Conservation (phyloP, 768 basidiomycete species). For the Kwoniella newhampshirensis region DNA sequence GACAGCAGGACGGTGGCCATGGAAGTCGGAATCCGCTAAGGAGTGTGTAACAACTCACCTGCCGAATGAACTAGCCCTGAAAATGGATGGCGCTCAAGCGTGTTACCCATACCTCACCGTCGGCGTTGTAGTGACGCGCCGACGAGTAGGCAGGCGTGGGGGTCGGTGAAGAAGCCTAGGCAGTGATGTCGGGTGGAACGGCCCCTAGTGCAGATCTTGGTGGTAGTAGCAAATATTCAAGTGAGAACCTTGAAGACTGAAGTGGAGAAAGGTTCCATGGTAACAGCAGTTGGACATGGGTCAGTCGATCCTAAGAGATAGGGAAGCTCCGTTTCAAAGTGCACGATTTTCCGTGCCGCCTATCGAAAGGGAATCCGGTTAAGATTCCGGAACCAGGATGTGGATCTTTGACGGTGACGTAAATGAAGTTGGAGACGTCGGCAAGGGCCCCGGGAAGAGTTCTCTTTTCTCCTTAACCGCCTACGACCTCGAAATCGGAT, state of each 20-base stretch:
- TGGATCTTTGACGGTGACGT: constrained; percentile 62
- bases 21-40: constrained; percentile 82
- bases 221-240: constrained; percentile 87
- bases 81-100: constrained; percentile 88
- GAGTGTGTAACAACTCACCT: constrained; percentile 87
- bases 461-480: constrained; percentile 75
- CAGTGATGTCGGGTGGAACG: constrained; percentile 70
- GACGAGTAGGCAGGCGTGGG: constrained; percentile 64
- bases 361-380: constrained; percentile 77
- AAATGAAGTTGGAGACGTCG: constrained; percentile 65
- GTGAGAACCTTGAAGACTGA: constrained; percentile 83
- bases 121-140: constrained; percentile 64
- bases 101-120: constrained; percentile 81
- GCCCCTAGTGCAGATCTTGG: constrained; percentile 84
- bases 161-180: constrained; percentile 76
- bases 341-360: constrained; percentile 64
- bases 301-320: constrained; percentile 80
- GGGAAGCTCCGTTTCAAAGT: constrained; percentile 72
- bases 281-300: constrained; percentile 84
- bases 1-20: constrained; percentile 86
- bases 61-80: constrained; percentile 87
- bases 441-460: constrained; percentile 73
- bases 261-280: constrained; percentile 85
- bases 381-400: constrained; percentile 75
- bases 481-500: constrained; percentile 72